Percentiles rank a stretch among this genome's conserved stretches.
phyloP scores from a whole-genome alignment of 2,329 filamentous ascomycete genomes.

The Macrophomina tecta region DNA sequence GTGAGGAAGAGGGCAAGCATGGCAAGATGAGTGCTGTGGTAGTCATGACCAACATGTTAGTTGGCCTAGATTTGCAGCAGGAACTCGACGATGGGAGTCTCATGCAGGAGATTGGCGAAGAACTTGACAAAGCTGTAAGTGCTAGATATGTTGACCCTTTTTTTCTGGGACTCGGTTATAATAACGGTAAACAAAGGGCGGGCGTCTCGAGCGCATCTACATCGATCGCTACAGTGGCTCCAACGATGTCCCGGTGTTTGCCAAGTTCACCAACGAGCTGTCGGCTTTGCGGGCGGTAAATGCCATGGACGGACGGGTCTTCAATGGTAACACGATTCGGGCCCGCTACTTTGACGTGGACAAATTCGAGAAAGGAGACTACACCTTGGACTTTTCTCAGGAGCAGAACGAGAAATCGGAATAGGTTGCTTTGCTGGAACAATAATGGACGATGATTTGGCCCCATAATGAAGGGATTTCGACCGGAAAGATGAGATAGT shows the following conservation, averaged over 20 bases:
- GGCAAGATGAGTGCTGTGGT: conserved; percentile 78
- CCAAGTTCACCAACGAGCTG: conserved; percentile 87
- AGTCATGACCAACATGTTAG: conserved; percentile 82
- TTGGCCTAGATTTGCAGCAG: conserved; percentile 79
- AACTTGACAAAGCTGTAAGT: conserved; percentile 78
- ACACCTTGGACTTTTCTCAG: not conserved
- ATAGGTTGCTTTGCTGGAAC: not conserved
- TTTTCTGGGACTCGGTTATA: conserved; percentile 30
- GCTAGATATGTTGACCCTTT: conserved; percentile 13
- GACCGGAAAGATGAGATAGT: not conserved
- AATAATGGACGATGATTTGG: not conserved
- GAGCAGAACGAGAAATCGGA: not conserved
- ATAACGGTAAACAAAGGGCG: conserved; percentile 64
- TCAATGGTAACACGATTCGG: conserved; percentile 84
- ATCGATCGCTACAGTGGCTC: conserved; percentile 66
- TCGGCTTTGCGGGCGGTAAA: conserved; percentile 91
- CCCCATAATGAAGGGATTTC: not conserved
- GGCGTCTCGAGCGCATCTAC: conserved; percentile 78
- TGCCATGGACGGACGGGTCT: conserved; percentile 83
- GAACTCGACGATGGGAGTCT: conserved; percentile 73
- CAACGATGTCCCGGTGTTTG: conserved; percentile 73
- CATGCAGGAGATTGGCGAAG: conserved; percentile 93
- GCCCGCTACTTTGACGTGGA: conserved; percentile 83
- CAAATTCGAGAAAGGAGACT: conserved; percentile 64
- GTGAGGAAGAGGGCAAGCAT: conserved; percentile 39